Percentiles rank a stretch among this genome's conserved stretches.
Conservation (phyloP, 1,139 yeast species). For the Debaryomyces subglobosus region DNA sequence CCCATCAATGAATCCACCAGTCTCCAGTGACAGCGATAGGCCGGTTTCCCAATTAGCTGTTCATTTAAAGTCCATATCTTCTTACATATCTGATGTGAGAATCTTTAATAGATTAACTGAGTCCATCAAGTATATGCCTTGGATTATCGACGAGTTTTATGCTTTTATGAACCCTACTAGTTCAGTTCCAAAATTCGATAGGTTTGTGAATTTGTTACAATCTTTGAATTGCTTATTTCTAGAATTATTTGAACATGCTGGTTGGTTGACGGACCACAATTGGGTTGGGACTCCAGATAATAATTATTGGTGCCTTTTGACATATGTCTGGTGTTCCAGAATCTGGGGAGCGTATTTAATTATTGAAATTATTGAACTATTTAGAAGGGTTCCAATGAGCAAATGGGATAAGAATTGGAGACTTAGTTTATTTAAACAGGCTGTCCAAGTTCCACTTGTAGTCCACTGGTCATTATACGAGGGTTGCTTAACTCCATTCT, state of each 20-base stretch:
- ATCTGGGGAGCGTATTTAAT: conserved; percentile 60
- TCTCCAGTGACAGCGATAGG: conserved; percentile 13
- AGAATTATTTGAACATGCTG: conserved; percentile 59
- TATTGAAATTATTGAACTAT: conserved; percentile 48
- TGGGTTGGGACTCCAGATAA: conserved; percentile 53
- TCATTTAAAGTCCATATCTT: conserved; percentile 45
- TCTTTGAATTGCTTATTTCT: conserved; percentile 46
- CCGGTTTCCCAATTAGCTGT: conserved; percentile 34
- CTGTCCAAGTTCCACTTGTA: conserved; percentile 56
- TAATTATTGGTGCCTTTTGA: conserved; percentile 45
- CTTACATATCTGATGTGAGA: conserved; percentile 54
- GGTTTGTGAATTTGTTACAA: conserved; percentile 44
- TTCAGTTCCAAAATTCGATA: conserved; percentile 31
- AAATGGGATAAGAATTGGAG: conserved; percentile 44
- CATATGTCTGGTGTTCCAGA: conserved; percentile 54
- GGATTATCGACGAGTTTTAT: conserved; percentile 44
- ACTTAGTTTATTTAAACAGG: conserved; percentile 40
- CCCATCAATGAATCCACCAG: background rate
- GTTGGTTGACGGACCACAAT: conserved; percentile 59
- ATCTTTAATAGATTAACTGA: conserved; percentile 59
- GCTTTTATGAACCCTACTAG: conserved; percentile 31
- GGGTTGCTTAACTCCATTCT: conserved; percentile 55
- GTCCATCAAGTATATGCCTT: conserved; percentile 53
- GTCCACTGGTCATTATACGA: conserved; percentile 60
- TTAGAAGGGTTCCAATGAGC: conserved; percentile 42